Conservation (phyloP, 495 filamentous ascomycete species). For the Penicillium atrosanguineum region DNA sequence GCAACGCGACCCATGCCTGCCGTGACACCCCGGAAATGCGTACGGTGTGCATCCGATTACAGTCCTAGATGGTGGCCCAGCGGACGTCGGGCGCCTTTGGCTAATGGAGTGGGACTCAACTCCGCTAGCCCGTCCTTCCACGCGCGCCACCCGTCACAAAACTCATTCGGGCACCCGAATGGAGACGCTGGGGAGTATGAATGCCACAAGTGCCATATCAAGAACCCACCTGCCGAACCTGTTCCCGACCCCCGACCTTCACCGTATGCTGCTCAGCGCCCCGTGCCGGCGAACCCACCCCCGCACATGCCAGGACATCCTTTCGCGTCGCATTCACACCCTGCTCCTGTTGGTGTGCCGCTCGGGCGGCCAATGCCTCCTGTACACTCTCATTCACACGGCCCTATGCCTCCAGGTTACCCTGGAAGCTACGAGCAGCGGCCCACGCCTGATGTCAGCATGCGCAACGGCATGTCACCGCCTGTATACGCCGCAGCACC, state of each 20-base stretch:
- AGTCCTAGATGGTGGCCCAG: slow-evolving; percentile 47
- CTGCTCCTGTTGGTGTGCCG: slow-evolving; percentile 21
- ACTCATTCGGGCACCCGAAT: slow-evolving; percentile 29
- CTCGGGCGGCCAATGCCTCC: slow-evolving; percentile 33
- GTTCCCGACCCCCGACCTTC: slow-evolving; percentile 37
- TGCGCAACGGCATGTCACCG: slow-evolving; percentile 38
- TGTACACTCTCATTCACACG: slow-evolving; percentile 27
- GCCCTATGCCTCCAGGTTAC: slow-evolving; percentile 16
- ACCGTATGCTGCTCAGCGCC: slow-evolving; percentile 32
- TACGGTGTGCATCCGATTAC: slow-evolving; percentile 36
- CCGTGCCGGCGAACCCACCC: slow-evolving; percentile 34
- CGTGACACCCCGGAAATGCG: slow-evolving; percentile 33
- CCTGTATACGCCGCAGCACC: slow-evolving; percentile 28
- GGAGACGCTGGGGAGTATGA: slow-evolving; percentile 37
- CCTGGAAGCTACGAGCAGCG: slow-evolving; percentile 38
- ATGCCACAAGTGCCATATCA: slow-evolving; percentile 55
- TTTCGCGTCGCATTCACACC: slow-evolving; percentile 33
- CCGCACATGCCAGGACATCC: slow-evolving; percentile 24
- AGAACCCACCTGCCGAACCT: slow-evolving; percentile 26
- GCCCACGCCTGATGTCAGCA: slow-evolving; percentile 18
- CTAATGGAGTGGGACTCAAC: slow-evolving; percentile 31
- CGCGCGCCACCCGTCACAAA: slow-evolving; percentile 23
- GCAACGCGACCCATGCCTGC: slow-evolving; percentile 14
- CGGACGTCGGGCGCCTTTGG: slow-evolving; percentile 30
- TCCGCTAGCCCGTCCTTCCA: slow-evolving; percentile 28